Base-by-base conservation (phyloP, 2,329 filamentous ascomycete species). In the Cercospora zeina region DNA sequence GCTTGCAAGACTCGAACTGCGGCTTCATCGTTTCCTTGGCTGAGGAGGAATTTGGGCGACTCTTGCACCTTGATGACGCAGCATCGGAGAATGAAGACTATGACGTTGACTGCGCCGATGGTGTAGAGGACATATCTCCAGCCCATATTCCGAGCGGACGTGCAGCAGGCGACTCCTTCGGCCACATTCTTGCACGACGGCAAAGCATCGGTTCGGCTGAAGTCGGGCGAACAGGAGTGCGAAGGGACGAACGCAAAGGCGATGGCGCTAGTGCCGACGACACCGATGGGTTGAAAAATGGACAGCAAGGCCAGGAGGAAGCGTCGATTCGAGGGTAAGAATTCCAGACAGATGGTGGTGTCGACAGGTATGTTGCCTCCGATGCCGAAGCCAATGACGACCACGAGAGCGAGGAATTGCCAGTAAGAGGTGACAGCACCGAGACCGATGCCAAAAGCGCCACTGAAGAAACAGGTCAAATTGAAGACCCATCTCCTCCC, bases 11-110 rank as follows among this genome's bases (percentile, higher is more conserved):
- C 78, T 30, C 71, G 69, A 49, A 86, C 78, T 0, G 85, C 79
- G 61, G 81, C 76, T 1, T 74, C 79, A 54, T 87, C 84, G 24
- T 78, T 72, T 9, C 83, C 83, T 11, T 78, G 75, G 45, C 80
- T 81, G 7, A 87, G 74, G 5, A 85, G 76, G 66, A 83, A 87
- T 68, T 87, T 87, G 0, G 85, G 85, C 1, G 83, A 85, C 67
- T 87, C 84, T 63, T 79, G 79, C 51, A 87, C 81, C 4, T 77
- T 75, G 67, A 87, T 81, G 37, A 86, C 69, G 1, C 82, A 79
- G 37, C 85, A 77, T 19, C 85, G 82, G 1, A 82, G 68, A 49
- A 86, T 70, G 47, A 84, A 86, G 11, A 80, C 71, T 11, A 73
- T 59, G 1, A 79, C 65, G 0, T 77, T 79, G 42, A 79, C 71